These are phyloP conservation scores for Lycium ferocissimum DNA, from an alignment of 257 asterid species.

Conservation along the genomic window DNA sequence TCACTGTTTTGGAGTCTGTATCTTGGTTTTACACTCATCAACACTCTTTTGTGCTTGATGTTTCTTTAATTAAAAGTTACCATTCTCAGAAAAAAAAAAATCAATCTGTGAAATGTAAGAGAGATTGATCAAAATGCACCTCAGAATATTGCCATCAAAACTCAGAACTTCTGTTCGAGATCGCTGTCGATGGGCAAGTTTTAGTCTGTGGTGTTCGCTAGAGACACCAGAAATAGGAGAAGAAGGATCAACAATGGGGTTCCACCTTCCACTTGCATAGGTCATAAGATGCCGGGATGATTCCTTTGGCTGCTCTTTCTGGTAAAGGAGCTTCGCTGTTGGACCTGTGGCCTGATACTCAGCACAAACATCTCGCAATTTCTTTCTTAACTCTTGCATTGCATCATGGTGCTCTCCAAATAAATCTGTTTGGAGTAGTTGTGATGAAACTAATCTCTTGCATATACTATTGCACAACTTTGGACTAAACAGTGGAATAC, in stretches of 20 bases:
- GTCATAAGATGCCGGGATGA: conserved; percentile 71
- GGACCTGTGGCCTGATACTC: conserved; percentile 96
- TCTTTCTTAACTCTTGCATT: conserved; percentile 82
- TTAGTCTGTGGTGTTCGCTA: conserved; percentile 85
- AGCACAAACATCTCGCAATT: conserved; percentile 78
- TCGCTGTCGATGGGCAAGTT: conserved; percentile 91
- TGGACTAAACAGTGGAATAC: conserved; percentile 95
- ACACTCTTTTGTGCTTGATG: not conserved
- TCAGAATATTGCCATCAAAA: conserved; percentile 90
- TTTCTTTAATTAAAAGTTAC: not conserved
- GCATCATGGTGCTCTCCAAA: conserved; percentile 81
- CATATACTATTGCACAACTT: conserved; percentile 83
- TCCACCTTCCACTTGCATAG: conserved; percentile 99
- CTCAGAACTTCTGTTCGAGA: conserved; percentile 87
- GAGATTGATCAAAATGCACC: conserved; percentile 56
- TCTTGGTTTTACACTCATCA: not conserved
- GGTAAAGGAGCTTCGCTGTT: conserved; percentile 89
- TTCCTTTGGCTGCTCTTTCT: conserved; percentile 76
- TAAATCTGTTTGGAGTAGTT: conserved; percentile 86
- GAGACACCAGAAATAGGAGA: conserved; percentile 95
- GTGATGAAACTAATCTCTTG: conserved; percentile 81
- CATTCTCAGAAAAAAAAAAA: not conserved
- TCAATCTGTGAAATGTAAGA: conserved; percentile 25
- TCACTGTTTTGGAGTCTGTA: not conserved
- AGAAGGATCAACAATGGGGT: conserved; percentile 90